phyloP scores from a whole-genome alignment of 139 green algal species.

The Chlorella sp. region DNA sequence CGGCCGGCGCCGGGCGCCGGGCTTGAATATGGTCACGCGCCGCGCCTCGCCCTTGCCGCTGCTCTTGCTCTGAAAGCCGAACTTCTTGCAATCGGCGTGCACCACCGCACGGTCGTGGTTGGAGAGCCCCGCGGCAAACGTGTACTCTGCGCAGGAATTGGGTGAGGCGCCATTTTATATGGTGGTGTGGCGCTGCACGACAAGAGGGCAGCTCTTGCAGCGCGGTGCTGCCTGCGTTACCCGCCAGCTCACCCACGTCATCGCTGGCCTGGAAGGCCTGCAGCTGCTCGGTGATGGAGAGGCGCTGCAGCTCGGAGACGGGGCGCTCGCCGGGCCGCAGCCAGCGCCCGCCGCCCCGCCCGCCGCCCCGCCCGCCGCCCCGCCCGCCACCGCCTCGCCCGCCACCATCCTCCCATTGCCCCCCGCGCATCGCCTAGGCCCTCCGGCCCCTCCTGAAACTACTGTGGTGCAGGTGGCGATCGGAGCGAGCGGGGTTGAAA shows the following conservation, averaged over 20 bases:
- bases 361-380: neutral
- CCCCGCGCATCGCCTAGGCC: slow-evolving; percentile 2
- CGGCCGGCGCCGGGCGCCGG: neutral
- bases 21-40: slow-evolving; percentile 41
- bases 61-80: slow-evolving; percentile 64
- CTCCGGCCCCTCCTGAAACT: neutral
- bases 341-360: slow-evolving; percentile 25
- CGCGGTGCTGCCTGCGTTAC: too few relatives aligned
- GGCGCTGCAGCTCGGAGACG: slow-evolving; percentile 42
- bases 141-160: slow-evolving; percentile 53
- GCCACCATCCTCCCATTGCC: too few relatives aligned
- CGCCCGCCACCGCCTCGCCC: neutral
- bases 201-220: too few relatives aligned
- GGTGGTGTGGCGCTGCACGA: too few relatives aligned
- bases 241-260: slow-evolving; percentile 36
- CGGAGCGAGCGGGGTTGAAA: too few relatives aligned
- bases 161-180: too few relatives aligned
- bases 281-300: slow-evolving; percentile 47
- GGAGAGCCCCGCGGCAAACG: slow-evolving; percentile 62
- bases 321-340: slow-evolving; percentile 44
- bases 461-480: too few relatives aligned
- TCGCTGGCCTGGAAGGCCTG: slow-evolving; percentile 41
- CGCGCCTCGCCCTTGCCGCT: slow-evolving; percentile 43
- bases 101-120: slow-evolving; percentile 80
- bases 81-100: slow-evolving; percentile 68